Evolutionary conservation across 768 basidiomycete species (phyloP).

Genomic region (Pleurotus tuoliensis): DNA sequence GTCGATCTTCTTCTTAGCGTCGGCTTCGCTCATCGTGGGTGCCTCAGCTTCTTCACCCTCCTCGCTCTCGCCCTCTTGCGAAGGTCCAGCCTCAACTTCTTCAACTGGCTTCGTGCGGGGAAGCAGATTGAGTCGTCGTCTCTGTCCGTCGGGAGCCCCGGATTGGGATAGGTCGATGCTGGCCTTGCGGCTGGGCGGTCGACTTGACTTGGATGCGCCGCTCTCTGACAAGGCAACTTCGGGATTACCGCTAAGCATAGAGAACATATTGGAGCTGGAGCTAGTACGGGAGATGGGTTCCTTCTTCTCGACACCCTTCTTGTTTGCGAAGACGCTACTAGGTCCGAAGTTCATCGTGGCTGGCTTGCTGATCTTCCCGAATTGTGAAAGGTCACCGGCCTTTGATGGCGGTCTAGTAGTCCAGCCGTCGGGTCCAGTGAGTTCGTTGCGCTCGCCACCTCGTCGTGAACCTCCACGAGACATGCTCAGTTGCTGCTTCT

Average conservation of each 20-base stretch:
- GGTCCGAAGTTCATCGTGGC: constrained; percentile 79
- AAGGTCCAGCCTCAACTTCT: constrained; percentile 32
- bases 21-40: constrained; percentile 57
- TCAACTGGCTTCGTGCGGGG: constrained; percentile 76
- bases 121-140: constrained; percentile 68
- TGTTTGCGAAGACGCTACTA: constrained; percentile 75
- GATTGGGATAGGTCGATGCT: constrained; percentile 46
- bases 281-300: constrained; percentile 76
- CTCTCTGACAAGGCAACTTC: constrained; percentile 52
- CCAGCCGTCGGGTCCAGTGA: constrained; percentile 84
- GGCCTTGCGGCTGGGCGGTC: constrained; percentile 45
- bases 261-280: constrained; percentile 85
- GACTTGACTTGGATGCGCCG: constrained; percentile 43
- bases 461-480: constrained; percentile 89
- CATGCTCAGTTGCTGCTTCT: constrained; percentile 63
- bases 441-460: constrained; percentile 62
- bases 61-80: constrained; percentile 46
- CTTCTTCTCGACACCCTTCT: constrained; percentile 60
- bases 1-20: constrained; percentile 70
- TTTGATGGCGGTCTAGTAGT: constrained; percentile 70
- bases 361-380: constrained; percentile 77
- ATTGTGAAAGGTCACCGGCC: constrained; percentile 82
- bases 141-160: constrained; percentile 50
- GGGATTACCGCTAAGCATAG: constrained; percentile 66
- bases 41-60: constrained; percentile 36